Conservation (phyloP, 352 stramenopile genomes). For the Aphanomyces astaci region DNA sequence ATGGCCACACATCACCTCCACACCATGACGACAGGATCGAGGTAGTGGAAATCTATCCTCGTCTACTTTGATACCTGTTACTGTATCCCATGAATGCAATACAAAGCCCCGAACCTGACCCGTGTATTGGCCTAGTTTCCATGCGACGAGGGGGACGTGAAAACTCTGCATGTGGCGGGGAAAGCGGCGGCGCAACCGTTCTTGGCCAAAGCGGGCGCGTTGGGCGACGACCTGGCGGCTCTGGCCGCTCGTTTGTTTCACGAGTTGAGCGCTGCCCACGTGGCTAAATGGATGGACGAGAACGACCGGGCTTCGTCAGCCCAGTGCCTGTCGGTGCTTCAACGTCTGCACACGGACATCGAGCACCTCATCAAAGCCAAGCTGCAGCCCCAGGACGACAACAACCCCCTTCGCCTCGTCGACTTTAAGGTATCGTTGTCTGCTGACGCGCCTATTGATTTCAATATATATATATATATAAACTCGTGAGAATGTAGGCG, state of each 20-base stretch:
- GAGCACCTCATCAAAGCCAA: background rate
- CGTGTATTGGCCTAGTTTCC: background rate
- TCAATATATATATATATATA: no score
- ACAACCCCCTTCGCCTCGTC: background rate
- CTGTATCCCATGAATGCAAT: background rate
- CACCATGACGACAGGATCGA: background rate
- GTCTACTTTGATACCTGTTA: no score
- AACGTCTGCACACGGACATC: slow-evolving; percentile 15
- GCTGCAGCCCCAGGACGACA: background rate
- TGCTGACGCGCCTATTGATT: no score
- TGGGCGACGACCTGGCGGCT: background rate
- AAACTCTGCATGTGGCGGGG: background rate
- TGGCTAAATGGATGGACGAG: slow-evolving; percentile 1
- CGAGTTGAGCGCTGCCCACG: background rate
- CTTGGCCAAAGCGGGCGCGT: background rate
- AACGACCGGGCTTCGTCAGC: slow-evolving; percentile 1
- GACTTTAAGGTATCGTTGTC: slow-evolving; percentile 1
- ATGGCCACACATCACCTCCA: background rate
- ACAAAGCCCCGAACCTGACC: background rate
- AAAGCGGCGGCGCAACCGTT: background rate
- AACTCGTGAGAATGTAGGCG: background rate
- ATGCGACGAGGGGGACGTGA: background rate
- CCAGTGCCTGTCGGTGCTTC: background rate
- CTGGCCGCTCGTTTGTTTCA: background rate
- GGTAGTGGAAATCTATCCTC: no score